Evolutionary conservation across 148 eudicot species (phyloP), one percentile per base, ranked within the genome.

Genomic region (Cornus kousa): DNA sequence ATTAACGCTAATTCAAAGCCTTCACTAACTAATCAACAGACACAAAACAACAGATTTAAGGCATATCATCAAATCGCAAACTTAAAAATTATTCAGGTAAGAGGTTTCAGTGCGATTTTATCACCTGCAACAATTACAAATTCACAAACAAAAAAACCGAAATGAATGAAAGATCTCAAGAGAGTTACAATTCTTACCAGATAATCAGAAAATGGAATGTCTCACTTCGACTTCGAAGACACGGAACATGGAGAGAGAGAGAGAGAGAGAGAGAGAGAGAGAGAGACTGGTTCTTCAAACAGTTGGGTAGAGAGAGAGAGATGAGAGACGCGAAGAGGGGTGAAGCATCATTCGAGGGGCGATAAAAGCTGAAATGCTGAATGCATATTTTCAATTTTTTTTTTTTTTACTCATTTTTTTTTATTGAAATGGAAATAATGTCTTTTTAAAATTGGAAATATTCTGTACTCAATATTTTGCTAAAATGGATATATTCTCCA

Each of bases 251-350:
- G 13, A 7, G 35, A 13, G 70, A 32, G 70, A 68, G 70, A 5
- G 68, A 33, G 68, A 62, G 55, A 9, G 55, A 43, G 31, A 71
- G 73, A 75, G 32, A 74, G 76, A 43, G 17, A 53, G 59, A 53
- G 59, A 48, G 53, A 28, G 28, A 60, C 28, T 74, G 48, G 77
- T 31, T 74, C 69, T 60, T 28, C 28, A 28, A 28, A 28, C 28
- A 28, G 28, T 28, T 28, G 28, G 28, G 28, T 62, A 7, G 43
- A 7, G 5, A 39, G 43, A 39, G 43, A 39, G 7, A 70, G 73
- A 70, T 17, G 72, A 70, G 53, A 20, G 35, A 62, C 2, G 60
- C 3, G 12, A 50, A 10, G 31, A 17, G 24, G 53, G 53, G 33
- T 14, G 20, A 33, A 33, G 67, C 77, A 74, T 74, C 67, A 10